Percentiles rank a stretch among this genome's conserved stretches.
Conservation (phyloP, 176 grass and related monocot genomes). For the Oryza rufipogon region DNA sequence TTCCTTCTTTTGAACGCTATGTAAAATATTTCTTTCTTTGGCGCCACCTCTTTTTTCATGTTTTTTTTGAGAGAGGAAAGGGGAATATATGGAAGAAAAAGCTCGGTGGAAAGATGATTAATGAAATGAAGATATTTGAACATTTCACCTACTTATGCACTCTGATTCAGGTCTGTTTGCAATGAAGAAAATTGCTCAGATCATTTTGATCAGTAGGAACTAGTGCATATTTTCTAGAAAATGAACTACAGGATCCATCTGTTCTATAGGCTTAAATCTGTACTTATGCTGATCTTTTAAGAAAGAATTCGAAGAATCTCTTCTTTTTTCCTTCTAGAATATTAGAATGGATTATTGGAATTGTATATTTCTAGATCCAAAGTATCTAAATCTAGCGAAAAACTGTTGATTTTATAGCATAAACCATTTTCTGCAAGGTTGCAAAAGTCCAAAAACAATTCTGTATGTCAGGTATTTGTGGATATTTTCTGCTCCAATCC, state of each 20-base stretch:
- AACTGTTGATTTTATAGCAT: neutral
- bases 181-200: neutral
- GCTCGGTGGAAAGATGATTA: neutral
- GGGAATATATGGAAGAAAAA: constrained; percentile 25
- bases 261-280: neutral
- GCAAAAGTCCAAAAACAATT: neutral
- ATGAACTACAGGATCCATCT: neutral
- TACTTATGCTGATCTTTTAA: neutral
- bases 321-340: neutral
- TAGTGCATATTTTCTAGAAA: neutral
- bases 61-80: constrained; percentile 44
- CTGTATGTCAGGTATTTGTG: neutral
- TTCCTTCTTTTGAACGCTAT: neutral
- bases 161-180: neutral
- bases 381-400: neutral
- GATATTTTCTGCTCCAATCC: neutral
- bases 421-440: neutral
- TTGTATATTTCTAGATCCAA: neutral
- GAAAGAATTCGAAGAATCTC: neutral
- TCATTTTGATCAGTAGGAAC: neutral
- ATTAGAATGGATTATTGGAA: neutral
- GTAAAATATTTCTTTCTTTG: constrained; percentile 32
- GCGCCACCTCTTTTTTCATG: constrained; percentile 46
- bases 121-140: constrained; percentile 4
- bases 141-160: neutral